These are phyloP conservation scores for Marasmius tenuissimus DNA, from an alignment of 1,284 basidiomycete species.

Conservation along the genomic window DNA sequence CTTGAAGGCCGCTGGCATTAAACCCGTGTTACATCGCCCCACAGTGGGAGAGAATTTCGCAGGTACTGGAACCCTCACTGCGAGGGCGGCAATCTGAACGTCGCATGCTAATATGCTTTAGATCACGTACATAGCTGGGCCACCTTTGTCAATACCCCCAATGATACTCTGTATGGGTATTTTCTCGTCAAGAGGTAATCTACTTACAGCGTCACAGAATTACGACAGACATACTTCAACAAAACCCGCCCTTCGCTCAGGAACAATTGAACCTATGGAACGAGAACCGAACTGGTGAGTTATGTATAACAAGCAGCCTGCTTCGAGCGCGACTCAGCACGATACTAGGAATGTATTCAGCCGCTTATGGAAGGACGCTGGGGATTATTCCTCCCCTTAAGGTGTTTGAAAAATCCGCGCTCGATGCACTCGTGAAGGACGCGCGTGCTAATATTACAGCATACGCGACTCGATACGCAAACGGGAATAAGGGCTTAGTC, in stretches of 20 bases:
- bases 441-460: not conserved
- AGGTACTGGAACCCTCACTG: conserved; percentile 13
- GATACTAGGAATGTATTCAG: not conserved
- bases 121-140: conserved; percentile 9
- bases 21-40: conserved; percentile 20
- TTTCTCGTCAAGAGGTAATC: not conserved
- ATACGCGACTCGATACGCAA: not conserved
- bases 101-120: not conserved
- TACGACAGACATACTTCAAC: conserved; percentile 2
- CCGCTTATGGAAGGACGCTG: not conserved
- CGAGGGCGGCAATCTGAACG: no score
- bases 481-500: not conserved
- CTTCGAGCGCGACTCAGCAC: no score
- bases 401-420: not conserved
- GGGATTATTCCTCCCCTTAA: not conserved
- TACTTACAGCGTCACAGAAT: not conserved
- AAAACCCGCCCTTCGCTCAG: not conserved
- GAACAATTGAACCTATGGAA: conserved; percentile 5
- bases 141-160: conserved; percentile 6
- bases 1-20: conserved; percentile 20
- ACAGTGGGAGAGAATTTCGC: conserved; percentile 30
- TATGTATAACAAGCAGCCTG: not conserved
- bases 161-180: not conserved
- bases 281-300: conserved; percentile 7
- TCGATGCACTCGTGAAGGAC: not conserved